Base-by-base conservation (phyloP, 176 grass and related monocot genomes). In the Dactylis glomerata region DNA sequence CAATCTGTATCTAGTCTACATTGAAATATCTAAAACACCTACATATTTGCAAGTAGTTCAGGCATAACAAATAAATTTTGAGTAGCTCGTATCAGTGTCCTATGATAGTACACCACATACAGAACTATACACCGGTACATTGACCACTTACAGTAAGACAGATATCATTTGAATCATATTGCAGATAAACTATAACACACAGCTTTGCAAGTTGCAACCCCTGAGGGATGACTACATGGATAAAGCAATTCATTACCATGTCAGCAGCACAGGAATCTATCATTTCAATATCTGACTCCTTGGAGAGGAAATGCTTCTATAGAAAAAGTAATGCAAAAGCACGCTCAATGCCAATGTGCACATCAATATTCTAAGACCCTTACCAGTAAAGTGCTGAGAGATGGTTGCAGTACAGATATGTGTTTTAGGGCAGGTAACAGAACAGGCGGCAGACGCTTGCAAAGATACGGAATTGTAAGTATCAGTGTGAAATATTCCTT, bases 391-490 rank as follows among this genome's bases (percentile, higher is more conserved):
- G 80, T 85, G 76, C 38, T 73, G 76, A 98, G 85, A 76, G 86
- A 92, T 19, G 91, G 89, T 82, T 90, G 87, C 37, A 98, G 81
- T 71, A 92, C 85, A 87, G 75, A 91, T 28, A 85, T 77, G 74
- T 98, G 91, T 62, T 92, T 91, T 73, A 98, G 55, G 89, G 96
- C 93, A 63, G 93, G 93, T 73, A 98, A 81, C 16, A 98, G 63
- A n/a, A 90, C 68, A 81, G 89, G 80, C 33, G 91, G 96, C 78
- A 95, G 50, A 75, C 85, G 69, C 73, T 85, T 90, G 89, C 89
- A 93, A 28, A 98, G 75, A 86, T 92, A 89, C 2, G 96, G 96
- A 86, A 98, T 84, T 56, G 96, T 95, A 79, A 98, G 85, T 88
- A 98, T 88, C 73, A 88, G 81, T 65, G 78, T 80, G 86, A 87